A percentile compares a stretch with the other conserved stretches of the same genome.
phyloP scores from a whole-genome alignment of 2,329 filamentous ascomycete species.

The Bipolaris cookei region DNA sequence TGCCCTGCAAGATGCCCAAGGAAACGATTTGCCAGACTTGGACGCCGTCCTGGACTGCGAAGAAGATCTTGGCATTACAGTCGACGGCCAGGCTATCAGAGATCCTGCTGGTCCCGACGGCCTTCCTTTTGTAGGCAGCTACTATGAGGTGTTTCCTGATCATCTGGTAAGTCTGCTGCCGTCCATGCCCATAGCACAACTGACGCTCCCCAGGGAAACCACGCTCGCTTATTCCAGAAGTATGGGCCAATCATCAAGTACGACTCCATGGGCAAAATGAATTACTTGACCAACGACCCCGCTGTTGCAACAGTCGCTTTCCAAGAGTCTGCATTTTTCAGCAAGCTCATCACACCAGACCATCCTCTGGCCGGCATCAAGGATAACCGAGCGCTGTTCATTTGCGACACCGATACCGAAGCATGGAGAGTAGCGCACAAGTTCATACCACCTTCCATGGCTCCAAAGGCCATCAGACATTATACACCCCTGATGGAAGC shows the following conservation, averaged over 20 bases:
- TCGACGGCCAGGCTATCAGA: constrained; percentile 17
- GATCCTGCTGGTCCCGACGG: constrained; percentile 18
- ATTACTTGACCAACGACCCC: constrained; percentile 21
- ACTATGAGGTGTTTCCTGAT: constrained; percentile 23
- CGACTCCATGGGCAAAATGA: constrained; percentile 16
- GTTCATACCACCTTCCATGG: constrained; percentile 21
- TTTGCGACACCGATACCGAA: constrained; percentile 19
- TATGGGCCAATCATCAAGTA: constrained; percentile 20
- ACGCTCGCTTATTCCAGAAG: constrained; percentile 20
- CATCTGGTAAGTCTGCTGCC: constrained; percentile 16
- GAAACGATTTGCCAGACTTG: constrained; percentile 15
- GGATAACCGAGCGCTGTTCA: constrained; percentile 17
- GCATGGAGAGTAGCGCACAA: constrained; percentile 20
- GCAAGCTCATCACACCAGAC: constrained; percentile 15
- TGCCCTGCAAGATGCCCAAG: constrained; percentile 20
- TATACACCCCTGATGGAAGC: constrained; percentile 22
- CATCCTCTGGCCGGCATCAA: constrained; percentile 20
- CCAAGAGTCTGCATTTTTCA: constrained; percentile 21
- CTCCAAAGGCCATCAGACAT: constrained; percentile 20
- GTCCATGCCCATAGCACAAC: not conserved
- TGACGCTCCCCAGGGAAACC: constrained; percentile 15
- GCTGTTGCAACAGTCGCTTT: constrained; percentile 19
- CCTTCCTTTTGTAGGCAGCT: constrained; percentile 23
- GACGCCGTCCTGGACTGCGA: constrained; percentile 24
- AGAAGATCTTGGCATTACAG: constrained; percentile 19